Evolutionary conservation across 805 yeast genomes (phyloP).

Genomic region (Wickerhamiella shivajii): DNA sequence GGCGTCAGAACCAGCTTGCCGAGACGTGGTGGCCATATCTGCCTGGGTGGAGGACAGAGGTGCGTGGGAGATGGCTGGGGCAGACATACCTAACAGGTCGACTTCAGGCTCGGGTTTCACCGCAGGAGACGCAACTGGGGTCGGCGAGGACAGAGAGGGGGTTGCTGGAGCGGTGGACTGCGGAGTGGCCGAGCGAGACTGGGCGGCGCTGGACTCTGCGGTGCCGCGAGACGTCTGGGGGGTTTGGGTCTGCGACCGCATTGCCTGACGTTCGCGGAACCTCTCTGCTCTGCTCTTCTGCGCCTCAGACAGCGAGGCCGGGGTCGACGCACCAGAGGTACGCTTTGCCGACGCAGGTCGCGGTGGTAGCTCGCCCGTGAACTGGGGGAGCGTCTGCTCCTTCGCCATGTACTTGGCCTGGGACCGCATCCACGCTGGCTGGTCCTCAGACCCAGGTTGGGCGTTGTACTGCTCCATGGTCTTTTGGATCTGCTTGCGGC

Average conservation of each 20-base stretch:
- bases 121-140: conserved; percentile 6
- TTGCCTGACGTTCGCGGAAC: conserved; percentile 10
- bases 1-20: conserved; percentile 39
- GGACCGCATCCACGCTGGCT: conserved; percentile 67
- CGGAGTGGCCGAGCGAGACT: neutral
- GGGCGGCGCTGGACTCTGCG: neutral
- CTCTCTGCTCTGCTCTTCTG: conserved; percentile 7
- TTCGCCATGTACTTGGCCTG: conserved; percentile 25
- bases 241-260: conserved; percentile 4
- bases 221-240: neutral
- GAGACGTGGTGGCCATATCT: conserved; percentile 20
- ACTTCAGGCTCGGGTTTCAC: conserved; percentile 7
- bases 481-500: conserved; percentile 44
- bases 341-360: no score
- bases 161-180: no score
- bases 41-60: conserved; percentile 19
- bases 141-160: no score
- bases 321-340: no score
- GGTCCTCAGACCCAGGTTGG: conserved; percentile 22
- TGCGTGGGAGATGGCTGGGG: conserved; percentile 14
- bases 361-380: neutral
- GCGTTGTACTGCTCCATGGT: conserved; percentile 41
- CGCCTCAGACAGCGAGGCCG: no score
- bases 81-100: conserved; percentile 13
- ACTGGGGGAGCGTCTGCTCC: neutral